Conservation (phyloP, 2,329 filamentous ascomycete species). For the Microsporum canis region DNA sequence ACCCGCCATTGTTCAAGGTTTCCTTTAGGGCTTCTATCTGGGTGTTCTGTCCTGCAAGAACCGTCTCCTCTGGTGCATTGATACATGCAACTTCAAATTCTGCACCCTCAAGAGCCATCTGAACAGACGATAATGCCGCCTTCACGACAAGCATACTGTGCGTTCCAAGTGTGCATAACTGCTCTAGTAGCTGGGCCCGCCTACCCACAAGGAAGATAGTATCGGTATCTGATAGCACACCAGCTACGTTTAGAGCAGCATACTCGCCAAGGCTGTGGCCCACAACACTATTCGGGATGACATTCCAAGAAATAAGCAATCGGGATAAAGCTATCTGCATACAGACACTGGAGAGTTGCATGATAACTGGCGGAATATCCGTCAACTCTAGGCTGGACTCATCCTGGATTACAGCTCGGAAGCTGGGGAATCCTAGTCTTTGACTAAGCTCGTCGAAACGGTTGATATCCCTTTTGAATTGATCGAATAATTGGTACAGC, state of each 20-base stretch:
- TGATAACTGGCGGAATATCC: constrained; percentile 18
- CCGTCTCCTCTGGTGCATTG: constrained; percentile 14
- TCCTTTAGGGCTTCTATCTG: constrained; percentile 26
- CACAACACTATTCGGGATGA: constrained; percentile 9
- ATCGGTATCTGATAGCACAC: constrained; percentile 22
- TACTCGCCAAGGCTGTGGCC: constrained; percentile 16
- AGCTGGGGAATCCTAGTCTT: background rate
- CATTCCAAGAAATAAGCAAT: constrained; percentile 6
- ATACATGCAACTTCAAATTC: constrained; percentile 17
- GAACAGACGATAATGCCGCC: background rate
- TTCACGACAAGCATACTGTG: constrained; percentile 54
- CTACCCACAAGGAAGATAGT: constrained; percentile 21
- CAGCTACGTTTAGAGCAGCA: constrained; percentile 21
- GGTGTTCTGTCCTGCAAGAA: constrained; percentile 15
- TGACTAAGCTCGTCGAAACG: background rate
- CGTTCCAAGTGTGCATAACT: constrained; percentile 44
- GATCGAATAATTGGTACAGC: background rate
- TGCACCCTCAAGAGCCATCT: background rate
- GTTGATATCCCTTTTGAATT: background rate
- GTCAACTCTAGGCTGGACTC: background rate
- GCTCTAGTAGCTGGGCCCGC: constrained; percentile 24
- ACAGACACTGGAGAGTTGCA: constrained; percentile 32
- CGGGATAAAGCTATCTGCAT: constrained; percentile 41
- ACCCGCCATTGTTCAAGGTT: constrained; percentile 37
- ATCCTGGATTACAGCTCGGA: background rate